Base-by-base conservation (phyloP, 2,329 filamentous ascomycete genomes). In the Chaetomium strumarium region DNA sequence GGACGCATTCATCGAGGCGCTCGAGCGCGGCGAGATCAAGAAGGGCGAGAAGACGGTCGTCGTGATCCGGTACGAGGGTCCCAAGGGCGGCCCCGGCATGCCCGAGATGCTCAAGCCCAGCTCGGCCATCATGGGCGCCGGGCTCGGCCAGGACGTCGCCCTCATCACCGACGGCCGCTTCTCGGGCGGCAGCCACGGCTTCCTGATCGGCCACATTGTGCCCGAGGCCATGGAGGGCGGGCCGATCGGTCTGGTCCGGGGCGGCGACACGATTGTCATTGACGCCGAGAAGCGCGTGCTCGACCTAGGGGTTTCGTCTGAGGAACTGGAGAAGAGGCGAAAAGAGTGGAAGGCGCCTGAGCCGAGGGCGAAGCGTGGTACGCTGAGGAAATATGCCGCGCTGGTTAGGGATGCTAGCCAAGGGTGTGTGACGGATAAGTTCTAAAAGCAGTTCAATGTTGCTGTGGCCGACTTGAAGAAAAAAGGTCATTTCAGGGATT, bases 101-200 rank as follows among this genome's bases (percentile, higher is more conserved):
- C 91, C 90, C 31, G 91, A 96, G 73, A 92, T 95, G 77, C 76
- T 96, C 57, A 95, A 95, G 75, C 89, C 91, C n/a, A 88, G 82
- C 49, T 90, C 88, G 0, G 89, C 90, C 46, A 87, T 96, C 64
- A 96, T 96, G 89, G 91, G 91, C 49, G 89, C 90, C 6, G 87
- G 86, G 36, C 79, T 96, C 40, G 85, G 85, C 61, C 78, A 87
- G 63, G 85, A 89, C 61, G 83, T 88, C 13, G 86, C 86, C 1
- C 79, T 90, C 43, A 76, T 90, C 55, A 88, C 86, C 2, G 85
- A 90, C 62, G 83, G 83, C 0, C 81, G 87, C 37, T 91, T 90
- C 76, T 86, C 82, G 9, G 90, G 90, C 53, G 90, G 88, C 48
- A 86, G 81, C 56, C 88, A 93, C 77, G 88, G 88, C 37, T 93